phyloP scores from a whole-genome alignment of 805 yeast species.

The Metschnikowia drakensbergensis region DNA sequence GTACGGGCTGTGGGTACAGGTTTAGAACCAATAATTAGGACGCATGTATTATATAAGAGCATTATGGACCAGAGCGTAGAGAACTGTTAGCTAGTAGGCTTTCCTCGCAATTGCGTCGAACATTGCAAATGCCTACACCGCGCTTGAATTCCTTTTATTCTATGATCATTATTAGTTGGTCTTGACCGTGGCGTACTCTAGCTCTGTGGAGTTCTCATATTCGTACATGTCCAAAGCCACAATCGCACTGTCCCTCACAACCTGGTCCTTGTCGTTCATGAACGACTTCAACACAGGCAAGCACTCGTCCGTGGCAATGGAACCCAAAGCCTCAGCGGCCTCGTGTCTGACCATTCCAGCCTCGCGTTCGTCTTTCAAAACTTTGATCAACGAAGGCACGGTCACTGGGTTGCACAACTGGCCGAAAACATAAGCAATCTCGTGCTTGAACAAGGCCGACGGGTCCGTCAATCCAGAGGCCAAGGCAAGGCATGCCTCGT shows the following conservation, averaged over 20 bases:
- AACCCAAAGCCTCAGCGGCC: slow-evolving; percentile 98
- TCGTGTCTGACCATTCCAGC: slow-evolving; percentile 99
- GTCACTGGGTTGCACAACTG: slow-evolving; percentile 92
- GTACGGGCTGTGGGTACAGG: slow-evolving; percentile 88
- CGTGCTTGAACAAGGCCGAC: slow-evolving; percentile 94
- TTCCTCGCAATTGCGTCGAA: no score
- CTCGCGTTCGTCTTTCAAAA: slow-evolving; percentile 70
- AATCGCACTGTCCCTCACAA: slow-evolving; percentile 93
- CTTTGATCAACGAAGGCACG: slow-evolving; percentile 81
- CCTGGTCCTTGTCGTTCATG: slow-evolving; percentile 76
- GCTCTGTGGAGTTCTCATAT: slow-evolving; percentile 79
- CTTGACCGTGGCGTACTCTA: slow-evolving; percentile 55
- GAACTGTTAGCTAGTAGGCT: neutral
- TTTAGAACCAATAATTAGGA: slow-evolving; percentile 85
- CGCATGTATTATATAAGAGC: slow-evolving; percentile 1
- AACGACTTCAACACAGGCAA: slow-evolving; percentile 80
- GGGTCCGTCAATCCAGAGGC: slow-evolving; percentile 88
- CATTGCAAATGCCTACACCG: neutral
- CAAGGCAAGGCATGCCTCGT: slow-evolving; percentile 88
- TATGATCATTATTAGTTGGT: slow-evolving; percentile 1
- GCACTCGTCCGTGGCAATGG: slow-evolving; percentile 94
- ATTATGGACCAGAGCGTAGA: neutral
- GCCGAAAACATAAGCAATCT: slow-evolving; percentile 97
- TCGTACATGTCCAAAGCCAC: slow-evolving; percentile 99
- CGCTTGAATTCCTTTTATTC: neutral